Base-by-base conservation (phyloP, 192 early-diverging fungal genomes). In the Coemansia sp. region DNA sequence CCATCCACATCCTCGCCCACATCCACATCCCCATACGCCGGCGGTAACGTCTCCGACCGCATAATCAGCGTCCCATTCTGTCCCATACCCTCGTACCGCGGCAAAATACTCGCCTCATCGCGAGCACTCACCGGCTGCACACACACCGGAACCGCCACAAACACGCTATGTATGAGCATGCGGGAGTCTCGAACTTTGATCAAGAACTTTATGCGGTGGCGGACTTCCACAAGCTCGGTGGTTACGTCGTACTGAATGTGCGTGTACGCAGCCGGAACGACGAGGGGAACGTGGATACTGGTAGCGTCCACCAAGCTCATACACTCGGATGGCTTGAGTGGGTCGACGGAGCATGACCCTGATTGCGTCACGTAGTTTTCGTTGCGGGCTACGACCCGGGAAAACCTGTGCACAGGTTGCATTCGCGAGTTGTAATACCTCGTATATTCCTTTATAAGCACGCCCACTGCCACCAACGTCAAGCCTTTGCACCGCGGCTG, bases 401-500 rank as follows among this genome's bases (percentile, higher is more conserved):
- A 50, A 53, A 72, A 65, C 55, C 56, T 39, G 53, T 73, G 72
- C 48, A 72, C 45, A 2, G 68, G 43, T 2, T 59, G 55, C 17
- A 65, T 75, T 0, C 39, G 45, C 1, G 65, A 22, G 60, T 65
- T 63, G 24, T 73, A 64, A 56, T 78, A 84, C 6, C 84, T 73
- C 22, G 75, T 58, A 43, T 84, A 86, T 67, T 88, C 87, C 24
- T 84, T 86, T 52, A 88, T 66, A 7, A 73, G 56, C 45, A 77
- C 80, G n/a, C 74, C 71, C 5, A 84, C 67, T 2, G 77, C 51
- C 17, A 77, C 57, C 3, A 86, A 66, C 41, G 56, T 69, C 14
- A 88, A 19, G 3, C 72, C 68, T 58, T 83, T 68, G 39, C 51
- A 12, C 12, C 75, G 69, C 22, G 86, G 84, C 22, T 62, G 75